Conservation (phyloP, 352 stramenopile species). For the Lagenidium giganteum region DNA sequence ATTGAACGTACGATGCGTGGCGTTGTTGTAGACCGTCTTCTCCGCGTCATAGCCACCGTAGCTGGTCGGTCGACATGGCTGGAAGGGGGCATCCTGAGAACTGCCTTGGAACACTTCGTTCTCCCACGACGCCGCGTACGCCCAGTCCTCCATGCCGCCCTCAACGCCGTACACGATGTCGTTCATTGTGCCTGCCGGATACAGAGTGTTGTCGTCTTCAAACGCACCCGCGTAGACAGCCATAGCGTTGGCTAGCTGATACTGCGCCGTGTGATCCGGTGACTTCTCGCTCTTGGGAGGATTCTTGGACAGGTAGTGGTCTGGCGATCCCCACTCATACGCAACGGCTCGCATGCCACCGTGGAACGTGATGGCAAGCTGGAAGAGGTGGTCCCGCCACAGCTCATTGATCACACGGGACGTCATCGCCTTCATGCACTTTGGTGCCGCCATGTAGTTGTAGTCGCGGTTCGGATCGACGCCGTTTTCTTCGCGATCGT, state of each 20-base stretch:
- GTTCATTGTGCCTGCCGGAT: slow-evolving; percentile 91
- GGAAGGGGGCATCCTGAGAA: slow-evolving; percentile 58
- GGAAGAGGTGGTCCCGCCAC: slow-evolving; percentile 95
- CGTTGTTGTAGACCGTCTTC: slow-evolving; percentile 93
- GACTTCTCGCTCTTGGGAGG: slow-evolving; percentile 64
- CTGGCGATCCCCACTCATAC: slow-evolving; percentile 97
- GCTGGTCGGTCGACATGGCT: slow-evolving; percentile 76
- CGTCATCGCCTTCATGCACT: slow-evolving; percentile 96
- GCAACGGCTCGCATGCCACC: slow-evolving; percentile 95
- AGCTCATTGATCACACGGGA: slow-evolving; percentile 96
- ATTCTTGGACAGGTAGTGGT: slow-evolving; percentile 68
- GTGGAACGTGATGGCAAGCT: slow-evolving; percentile 97
- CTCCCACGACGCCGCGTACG: slow-evolving; percentile 90
- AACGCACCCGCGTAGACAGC: slow-evolving; percentile 72
- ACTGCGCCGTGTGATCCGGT: slow-evolving; percentile 72
- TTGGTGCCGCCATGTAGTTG: slow-evolving; percentile 86
- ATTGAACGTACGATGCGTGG: slow-evolving; percentile 92
- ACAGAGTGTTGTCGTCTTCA: slow-evolving; percentile 55
- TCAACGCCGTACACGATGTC: slow-evolving; percentile 95
- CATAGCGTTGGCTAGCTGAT: slow-evolving; percentile 52
- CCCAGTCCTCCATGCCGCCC: slow-evolving; percentile 98
- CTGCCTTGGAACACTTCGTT: too few relatives aligned
- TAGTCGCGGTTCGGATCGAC: slow-evolving; percentile 99
- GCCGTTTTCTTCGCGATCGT: slow-evolving; percentile 73
- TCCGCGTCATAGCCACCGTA: slow-evolving; percentile 88